Evolutionary conservation across 345 rosid species (phyloP), one percentile per base, ranked within the genome.

Genomic region (Salix koriyanagi): DNA sequence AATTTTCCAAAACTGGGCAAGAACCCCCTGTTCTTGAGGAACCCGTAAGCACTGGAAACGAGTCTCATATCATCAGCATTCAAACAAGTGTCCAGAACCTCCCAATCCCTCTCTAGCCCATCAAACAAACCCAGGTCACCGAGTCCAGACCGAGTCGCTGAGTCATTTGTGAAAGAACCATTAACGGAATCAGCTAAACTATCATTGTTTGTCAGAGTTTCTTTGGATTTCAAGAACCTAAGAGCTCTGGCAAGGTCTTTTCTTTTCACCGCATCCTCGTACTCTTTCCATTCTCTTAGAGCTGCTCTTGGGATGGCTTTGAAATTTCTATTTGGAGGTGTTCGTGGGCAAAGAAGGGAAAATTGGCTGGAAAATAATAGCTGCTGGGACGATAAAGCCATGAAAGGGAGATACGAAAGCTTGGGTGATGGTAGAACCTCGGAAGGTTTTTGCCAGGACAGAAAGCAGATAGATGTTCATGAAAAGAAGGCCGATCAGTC

Each of bases 61-160:
- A 94, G 98, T 73, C 85, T 90, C 96, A 94, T 89, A 79, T 94
- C 93, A 78, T 94, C 98, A 16, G 98, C 97, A 77, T 90, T 92
- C 86, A 92, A 84, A 71, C 98, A 94, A 48, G 98, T 84, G 79
- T 92, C 98, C 79, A 94, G 42, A 5, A 94, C 92, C 79, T 89
- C 89, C 98, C 97, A 94, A 68, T 92, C 92, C 85, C 93, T 82
- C 76, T 79, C 84, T 23, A 60, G 52, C 69, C 83, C 77, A 39
- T 76, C 86, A 74, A 82, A 67, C 34, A 64, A 71, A 25, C 81
- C 85, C 86, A 89, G 77, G 58, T 78, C 86, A 23, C 71, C 73
- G 39, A 85, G 39, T 13, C 79, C 82, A 19, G 83, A 32, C 60
- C 44, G 76, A 48, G 76, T 25, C 71, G 50, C 50, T 46, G 85